Conservation (phyloP, 140 eudicot genomes). For the Anethum foeniculum region DNA sequence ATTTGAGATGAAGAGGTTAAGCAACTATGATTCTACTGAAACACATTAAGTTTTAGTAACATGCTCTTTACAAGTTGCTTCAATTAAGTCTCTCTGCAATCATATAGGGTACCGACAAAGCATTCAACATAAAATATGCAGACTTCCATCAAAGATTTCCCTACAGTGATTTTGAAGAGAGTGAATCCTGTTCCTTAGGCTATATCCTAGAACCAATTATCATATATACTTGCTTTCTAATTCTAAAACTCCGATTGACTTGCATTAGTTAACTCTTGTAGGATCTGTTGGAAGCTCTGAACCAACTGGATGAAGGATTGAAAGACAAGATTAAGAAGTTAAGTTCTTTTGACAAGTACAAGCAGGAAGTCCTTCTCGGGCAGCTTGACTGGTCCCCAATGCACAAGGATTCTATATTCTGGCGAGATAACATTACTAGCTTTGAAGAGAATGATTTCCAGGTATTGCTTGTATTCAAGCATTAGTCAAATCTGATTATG, state of each 20-base stretch:
- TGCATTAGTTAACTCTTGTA: constrained; percentile 9
- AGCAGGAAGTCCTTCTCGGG: constrained; percentile 91
- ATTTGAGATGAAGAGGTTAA: background rate
- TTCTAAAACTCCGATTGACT: background rate
- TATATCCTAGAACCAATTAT: background rate
- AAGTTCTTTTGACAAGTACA: constrained; percentile 87
- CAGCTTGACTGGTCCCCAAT: constrained; percentile 97
- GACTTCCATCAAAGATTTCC: background rate
- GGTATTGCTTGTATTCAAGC: constrained; percentile 29
- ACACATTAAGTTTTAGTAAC: background rate
- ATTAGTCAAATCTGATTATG: background rate
- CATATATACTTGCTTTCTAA: background rate
- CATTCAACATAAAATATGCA: background rate
- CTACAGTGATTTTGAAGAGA: background rate
- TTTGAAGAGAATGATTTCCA: constrained; percentile 95
- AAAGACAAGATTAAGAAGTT: constrained; percentile 67
- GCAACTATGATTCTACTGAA: background rate
- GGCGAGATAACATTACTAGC: constrained; percentile 70
- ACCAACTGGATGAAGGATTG: constrained; percentile 84
- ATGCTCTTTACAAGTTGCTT: background rate
- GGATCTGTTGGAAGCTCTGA: constrained; percentile 94
- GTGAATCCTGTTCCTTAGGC: background rate
- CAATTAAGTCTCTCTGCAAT: background rate
- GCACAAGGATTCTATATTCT: constrained; percentile 88
- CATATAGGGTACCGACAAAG: background rate